Evolutionary conservation across 352 stramenopile genomes (phyloP).

Genomic region (Globisporangium paddicum): DNA sequence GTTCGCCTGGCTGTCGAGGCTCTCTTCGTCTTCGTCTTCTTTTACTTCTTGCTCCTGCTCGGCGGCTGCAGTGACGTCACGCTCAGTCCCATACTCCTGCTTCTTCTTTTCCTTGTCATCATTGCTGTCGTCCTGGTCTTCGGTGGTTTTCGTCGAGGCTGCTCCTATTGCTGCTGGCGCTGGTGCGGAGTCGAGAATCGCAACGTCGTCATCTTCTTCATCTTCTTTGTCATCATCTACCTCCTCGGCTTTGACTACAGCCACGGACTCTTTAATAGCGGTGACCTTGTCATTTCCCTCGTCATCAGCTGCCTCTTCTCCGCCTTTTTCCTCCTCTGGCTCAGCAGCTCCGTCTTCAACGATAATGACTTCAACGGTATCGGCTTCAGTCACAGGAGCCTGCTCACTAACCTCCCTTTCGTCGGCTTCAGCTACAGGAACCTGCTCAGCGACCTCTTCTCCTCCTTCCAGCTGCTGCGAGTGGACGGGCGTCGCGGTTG

Average conservation of each 20-base stretch:
- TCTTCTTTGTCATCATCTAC: conserved; percentile 3
- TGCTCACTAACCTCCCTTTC: too few species aligned
- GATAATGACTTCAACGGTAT: too few species aligned
- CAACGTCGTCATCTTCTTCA: conserved; percentile 4
- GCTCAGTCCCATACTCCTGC: conserved; percentile 4
- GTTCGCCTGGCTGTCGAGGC: conserved; percentile 16
- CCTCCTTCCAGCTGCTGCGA: not conserved
- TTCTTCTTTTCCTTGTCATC: not conserved
- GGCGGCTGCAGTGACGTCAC: conserved; percentile 11
- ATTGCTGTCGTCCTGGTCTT: not conserved
- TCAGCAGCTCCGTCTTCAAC: not conserved
- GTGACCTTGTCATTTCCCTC: not conserved
- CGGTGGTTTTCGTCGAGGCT: not conserved
- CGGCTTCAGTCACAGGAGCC: too few species aligned
- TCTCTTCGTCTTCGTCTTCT: conserved; percentile 18
- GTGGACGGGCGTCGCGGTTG: not conserved
- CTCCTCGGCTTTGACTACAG: not conserved
- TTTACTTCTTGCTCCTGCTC: conserved; percentile 11
- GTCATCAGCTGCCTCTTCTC: not conserved
- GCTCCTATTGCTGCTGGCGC: too few species aligned
- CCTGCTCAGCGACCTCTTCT: not conserved
- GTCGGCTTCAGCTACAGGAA: not conserved
- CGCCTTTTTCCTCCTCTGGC: not conserved
- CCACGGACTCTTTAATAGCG: not conserved
- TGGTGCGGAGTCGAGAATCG: not conserved